Evolutionary conservation across 495 filamentous ascomycete species (phyloP), one percentile per base, ranked within the genome.

Genomic region (Aspergillus nanangensis): DNA sequence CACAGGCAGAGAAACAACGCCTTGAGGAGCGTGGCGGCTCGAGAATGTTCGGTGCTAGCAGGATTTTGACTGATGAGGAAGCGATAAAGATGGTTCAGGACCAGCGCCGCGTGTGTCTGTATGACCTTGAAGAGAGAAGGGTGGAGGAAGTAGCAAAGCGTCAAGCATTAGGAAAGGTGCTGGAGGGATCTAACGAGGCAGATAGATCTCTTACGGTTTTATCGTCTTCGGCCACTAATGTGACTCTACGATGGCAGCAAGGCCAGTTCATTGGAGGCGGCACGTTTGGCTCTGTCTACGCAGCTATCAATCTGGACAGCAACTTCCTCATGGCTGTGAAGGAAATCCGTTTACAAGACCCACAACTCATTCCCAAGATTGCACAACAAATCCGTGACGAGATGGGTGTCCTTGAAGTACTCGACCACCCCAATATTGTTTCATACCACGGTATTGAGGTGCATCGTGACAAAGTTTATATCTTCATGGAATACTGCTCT

Each of bases 401-500:
- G 63, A 96, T 97, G 91, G 83, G 83, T 36, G 93, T 98, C 15
- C 74, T 98, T 11, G 91, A 96, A 66, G 83, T 95, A 0, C 76
- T 98, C 19, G 90, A 96, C 58, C 93, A 97, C 58, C 94, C 94
- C 7, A 97, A 98, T 58, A 91, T 98, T 35, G 93, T 98, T 5
- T 90, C 88, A 5, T 98, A 98, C 66, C 91, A 92, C 57, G 93
- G 93, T 38, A 96, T 98, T 57, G 93, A 98, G 62, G 93, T 96
- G 3, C 93, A 97, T 64, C 81, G 93, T 31, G 93, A 98, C 72
- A 95, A 95, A 57, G 94, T 97, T 5, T 98, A 97, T 67, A 94
- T 98, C 53, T 98, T 98, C 67, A 98, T 98, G 93, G 93, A 98
- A 65, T 96, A 94, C 63, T 98, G 93, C 57, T 91, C 88, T 3